phyloP scores from a whole-genome alignment of 2,329 filamentous ascomycete genomes.

The Cercospora zeina region DNA sequence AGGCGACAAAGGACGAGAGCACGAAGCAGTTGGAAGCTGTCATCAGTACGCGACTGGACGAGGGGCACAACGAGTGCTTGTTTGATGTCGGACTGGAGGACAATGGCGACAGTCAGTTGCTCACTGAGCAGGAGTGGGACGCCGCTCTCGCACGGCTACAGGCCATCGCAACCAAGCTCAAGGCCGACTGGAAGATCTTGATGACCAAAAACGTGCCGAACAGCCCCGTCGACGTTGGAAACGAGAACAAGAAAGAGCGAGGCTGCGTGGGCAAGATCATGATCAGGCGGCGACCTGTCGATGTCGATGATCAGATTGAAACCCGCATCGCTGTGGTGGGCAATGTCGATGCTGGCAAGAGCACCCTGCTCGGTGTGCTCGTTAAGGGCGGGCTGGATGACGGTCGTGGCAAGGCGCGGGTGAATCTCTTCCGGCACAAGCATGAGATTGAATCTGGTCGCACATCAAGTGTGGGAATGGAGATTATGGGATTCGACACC shows the following conservation, averaged over 20 bases:
- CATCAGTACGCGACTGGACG: slow-evolving; percentile 68
- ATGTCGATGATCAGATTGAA: slow-evolving; percentile 86
- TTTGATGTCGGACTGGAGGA: slow-evolving; percentile 93
- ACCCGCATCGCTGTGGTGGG: slow-evolving; percentile 95
- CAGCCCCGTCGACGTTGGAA: slow-evolving; percentile 69
- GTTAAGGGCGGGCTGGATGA: slow-evolving; percentile 96
- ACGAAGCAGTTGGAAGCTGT: slow-evolving; percentile 64
- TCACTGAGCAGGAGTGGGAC: slow-evolving; percentile 74
- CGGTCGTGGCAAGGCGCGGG: slow-evolving; percentile 85
- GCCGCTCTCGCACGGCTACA: slow-evolving; percentile 66
- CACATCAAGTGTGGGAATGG: slow-evolving; percentile 96
- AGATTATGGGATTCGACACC: slow-evolving; percentile 96
- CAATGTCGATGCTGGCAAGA: slow-evolving; percentile 96
- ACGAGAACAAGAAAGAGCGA: slow-evolving; percentile 64
- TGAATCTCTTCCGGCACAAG: slow-evolving; percentile 96
- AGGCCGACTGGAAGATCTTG: slow-evolving; percentile 76
- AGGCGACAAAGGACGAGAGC: slow-evolving; percentile 55
- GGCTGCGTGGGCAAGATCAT: slow-evolving; percentile 83
- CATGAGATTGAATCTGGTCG: slow-evolving; percentile 95
- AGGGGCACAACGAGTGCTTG: slow-evolving; percentile 84
- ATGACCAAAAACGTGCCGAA: slow-evolving; percentile 83
- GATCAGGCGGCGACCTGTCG: slow-evolving; percentile 70
- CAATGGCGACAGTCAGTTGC: slow-evolving; percentile 78
- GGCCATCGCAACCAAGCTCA: slow-evolving; percentile 62
- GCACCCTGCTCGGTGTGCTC: slow-evolving; percentile 89